A percentile compares a stretch with the other conserved stretches of the same genome.
Conservation (phyloP, 2,329 filamentous ascomycete species). For the Fusarium denticulatum region DNA sequence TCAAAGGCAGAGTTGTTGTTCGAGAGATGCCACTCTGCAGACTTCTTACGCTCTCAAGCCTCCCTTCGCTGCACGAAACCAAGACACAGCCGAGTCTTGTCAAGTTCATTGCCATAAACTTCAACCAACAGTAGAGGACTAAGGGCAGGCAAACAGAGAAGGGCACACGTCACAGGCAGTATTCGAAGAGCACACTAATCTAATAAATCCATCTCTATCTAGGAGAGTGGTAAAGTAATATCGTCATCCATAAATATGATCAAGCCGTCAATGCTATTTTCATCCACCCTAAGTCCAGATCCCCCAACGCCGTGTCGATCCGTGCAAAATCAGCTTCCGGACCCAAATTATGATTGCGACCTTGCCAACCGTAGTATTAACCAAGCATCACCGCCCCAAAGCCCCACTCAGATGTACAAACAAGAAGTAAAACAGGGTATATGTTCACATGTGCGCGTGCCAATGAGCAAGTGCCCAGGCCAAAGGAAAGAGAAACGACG, state of each 20-base stretch:
- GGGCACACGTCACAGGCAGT: not conserved
- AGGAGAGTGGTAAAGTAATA: slow-evolving; percentile 37
- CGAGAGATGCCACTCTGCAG: not conserved
- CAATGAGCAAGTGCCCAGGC: not conserved
- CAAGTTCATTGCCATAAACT: not conserved
- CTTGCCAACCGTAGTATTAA: slow-evolving; percentile 12
- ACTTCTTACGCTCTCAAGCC: not conserved
- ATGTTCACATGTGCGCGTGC: slow-evolving; percentile 30
- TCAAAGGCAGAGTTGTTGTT: not conserved
- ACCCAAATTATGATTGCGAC: slow-evolving; percentile 33
- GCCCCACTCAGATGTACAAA: slow-evolving; percentile 41
- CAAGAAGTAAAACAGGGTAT: slow-evolving; percentile 41
- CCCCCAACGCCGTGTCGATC: slow-evolving; percentile 37
- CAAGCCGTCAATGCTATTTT: slow-evolving; percentile 42
- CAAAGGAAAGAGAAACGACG: slow-evolving; percentile 4
- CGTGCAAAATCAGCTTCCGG: slow-evolving; percentile 31
- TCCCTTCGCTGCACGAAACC: not conserved
- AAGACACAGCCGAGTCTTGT: not conserved
- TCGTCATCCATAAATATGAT: slow-evolving; percentile 41
- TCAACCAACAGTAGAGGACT: not conserved
- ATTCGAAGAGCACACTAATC: not conserved
- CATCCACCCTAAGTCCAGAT: slow-evolving; percentile 31
- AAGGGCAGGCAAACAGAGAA: not conserved
- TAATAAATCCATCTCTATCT: slow-evolving; percentile 36
- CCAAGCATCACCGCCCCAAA: slow-evolving; percentile 35